Conservation (phyloP, 768 basidiomycete species). For the Daedaleopsis nitida region DNA sequence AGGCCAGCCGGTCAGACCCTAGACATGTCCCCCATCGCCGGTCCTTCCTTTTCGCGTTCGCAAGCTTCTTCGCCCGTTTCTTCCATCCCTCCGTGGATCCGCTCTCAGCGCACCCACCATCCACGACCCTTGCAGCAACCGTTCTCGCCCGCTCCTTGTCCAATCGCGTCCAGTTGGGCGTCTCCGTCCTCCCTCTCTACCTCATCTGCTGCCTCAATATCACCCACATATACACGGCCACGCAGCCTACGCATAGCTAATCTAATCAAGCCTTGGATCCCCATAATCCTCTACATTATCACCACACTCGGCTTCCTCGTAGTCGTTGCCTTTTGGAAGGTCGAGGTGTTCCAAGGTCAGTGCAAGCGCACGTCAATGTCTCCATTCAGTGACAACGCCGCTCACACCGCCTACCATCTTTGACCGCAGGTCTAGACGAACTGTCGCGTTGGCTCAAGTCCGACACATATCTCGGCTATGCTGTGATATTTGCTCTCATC, state of each 20-base stretch:
- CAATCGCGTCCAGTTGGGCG: conserved; percentile 19
- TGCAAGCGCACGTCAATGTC: conserved; percentile 23
- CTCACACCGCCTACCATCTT: conserved; percentile 16
- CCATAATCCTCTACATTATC: conserved; percentile 72
- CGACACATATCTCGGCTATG: conserved; percentile 73
- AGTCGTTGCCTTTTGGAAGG: conserved; percentile 83
- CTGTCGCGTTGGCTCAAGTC: conserved; percentile 77
- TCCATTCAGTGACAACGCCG: background rate
- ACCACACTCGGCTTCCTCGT: conserved; percentile 78
- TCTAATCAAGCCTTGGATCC: conserved; percentile 73
- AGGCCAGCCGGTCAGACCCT: conserved; percentile 6
- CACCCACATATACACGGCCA: conserved; percentile 30
- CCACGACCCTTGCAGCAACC: conserved; percentile 17
- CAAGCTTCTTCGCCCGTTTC: conserved; percentile 14
- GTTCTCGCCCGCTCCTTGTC: conserved; percentile 17
- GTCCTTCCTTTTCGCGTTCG: conserved; percentile 10
- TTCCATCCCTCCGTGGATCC: conserved; percentile 21
- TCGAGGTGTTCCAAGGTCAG: conserved; percentile 81
- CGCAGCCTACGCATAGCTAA: conserved; percentile 54
- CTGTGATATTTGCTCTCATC: conserved; percentile 78
- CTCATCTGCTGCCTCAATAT: conserved; percentile 11
- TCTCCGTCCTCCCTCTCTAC: conserved; percentile 11
- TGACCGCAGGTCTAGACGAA: conserved; percentile 68
- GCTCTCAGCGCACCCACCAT: conserved; percentile 12
- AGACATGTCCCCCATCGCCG: conserved; percentile 13